Evolutionary conservation across 2,329 filamentous ascomycete species (phyloP).

Genomic region (Aspergillus cejpii): DNA sequence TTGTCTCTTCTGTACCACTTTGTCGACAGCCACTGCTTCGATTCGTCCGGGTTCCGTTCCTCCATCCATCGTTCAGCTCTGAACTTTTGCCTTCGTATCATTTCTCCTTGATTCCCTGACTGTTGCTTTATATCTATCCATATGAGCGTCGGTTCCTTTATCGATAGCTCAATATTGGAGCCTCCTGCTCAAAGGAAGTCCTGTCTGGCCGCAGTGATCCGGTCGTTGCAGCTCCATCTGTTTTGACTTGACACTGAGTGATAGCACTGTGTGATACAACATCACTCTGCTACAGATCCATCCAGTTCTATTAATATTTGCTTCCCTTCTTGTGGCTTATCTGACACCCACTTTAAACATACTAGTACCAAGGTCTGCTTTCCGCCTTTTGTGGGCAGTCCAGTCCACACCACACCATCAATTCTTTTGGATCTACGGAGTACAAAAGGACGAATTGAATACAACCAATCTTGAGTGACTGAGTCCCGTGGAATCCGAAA

Average conservation of each 20-base stretch:
- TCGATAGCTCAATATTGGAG: not conserved
- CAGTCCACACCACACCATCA: too few species aligned
- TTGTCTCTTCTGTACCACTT: not conserved
- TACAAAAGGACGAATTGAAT: slow-evolving; percentile 1
- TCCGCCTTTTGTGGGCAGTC: too few species aligned
- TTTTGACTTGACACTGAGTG: not conserved
- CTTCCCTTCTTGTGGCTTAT: not conserved
- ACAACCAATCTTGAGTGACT: not conserved
- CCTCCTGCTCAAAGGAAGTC: too few species aligned
- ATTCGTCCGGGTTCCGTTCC: not conserved
- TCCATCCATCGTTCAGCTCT: not conserved
- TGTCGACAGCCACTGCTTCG: not conserved
- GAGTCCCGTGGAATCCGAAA: too few species aligned
- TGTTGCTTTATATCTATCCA: not conserved
- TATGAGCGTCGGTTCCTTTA: not conserved
- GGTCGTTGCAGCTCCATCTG: not conserved
- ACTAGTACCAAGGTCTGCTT: not conserved
- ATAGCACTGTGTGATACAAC: not conserved
- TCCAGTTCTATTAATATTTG: not conserved
- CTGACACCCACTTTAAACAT: not conserved
- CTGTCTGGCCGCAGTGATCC: too few species aligned
- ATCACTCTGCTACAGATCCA: not conserved
- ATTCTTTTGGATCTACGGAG: too few species aligned
- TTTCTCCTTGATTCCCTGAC: not conserved
- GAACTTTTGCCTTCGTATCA: not conserved